Percentiles rank a stretch among this genome's conserved stretches.
Evolutionary conservation across 2,329 filamentous ascomycete genomes (phyloP).

Genomic region (Triangularia verruculosa): DNA sequence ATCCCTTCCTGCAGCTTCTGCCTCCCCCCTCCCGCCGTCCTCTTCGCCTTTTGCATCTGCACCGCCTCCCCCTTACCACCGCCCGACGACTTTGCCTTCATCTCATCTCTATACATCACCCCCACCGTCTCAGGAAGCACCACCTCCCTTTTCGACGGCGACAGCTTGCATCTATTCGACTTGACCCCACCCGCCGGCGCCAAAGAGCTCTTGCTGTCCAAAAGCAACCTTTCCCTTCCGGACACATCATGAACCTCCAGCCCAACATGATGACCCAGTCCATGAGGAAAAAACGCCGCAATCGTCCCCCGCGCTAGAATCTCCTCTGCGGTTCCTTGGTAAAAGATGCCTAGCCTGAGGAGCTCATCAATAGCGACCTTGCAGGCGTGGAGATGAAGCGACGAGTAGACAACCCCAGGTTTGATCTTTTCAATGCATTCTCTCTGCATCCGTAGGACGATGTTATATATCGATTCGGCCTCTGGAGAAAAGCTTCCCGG

Average conservation of each 20-base stretch:
- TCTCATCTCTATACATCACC: slow-evolving; percentile 28
- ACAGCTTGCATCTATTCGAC: slow-evolving; percentile 4
- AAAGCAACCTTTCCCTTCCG: slow-evolving; percentile 39
- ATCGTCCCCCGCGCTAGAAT: slow-evolving; percentile 52
- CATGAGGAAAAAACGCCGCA: slow-evolving; percentile 64
- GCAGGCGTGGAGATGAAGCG: slow-evolving; percentile 71
- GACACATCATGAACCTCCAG: slow-evolving; percentile 62
- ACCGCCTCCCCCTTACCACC: slow-evolving; percentile 27
- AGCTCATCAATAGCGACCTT: slow-evolving; percentile 70
- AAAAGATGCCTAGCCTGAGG: slow-evolving; percentile 67
- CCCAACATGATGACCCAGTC: slow-evolving; percentile 63
- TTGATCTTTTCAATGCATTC: slow-evolving; percentile 66
- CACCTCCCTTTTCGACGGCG: slow-evolving; percentile 39
- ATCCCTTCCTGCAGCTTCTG: slow-evolving; percentile 57
- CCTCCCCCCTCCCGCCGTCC: slow-evolving; percentile 29
- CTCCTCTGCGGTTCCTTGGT: slow-evolving; percentile 56
- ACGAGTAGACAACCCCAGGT: slow-evolving; percentile 67
- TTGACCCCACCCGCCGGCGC: neutral
- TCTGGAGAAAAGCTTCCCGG: slow-evolving; percentile 65
- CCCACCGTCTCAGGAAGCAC: slow-evolving; percentile 38
- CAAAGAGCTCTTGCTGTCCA: neutral
- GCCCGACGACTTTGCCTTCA: neutral
- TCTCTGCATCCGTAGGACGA: slow-evolving; percentile 79
- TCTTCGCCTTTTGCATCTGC: slow-evolving; percentile 35
- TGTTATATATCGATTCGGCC: slow-evolving; percentile 68